phyloP scores from a whole-genome alignment of 805 yeast species.

The Candida nitratophila region DNA sequence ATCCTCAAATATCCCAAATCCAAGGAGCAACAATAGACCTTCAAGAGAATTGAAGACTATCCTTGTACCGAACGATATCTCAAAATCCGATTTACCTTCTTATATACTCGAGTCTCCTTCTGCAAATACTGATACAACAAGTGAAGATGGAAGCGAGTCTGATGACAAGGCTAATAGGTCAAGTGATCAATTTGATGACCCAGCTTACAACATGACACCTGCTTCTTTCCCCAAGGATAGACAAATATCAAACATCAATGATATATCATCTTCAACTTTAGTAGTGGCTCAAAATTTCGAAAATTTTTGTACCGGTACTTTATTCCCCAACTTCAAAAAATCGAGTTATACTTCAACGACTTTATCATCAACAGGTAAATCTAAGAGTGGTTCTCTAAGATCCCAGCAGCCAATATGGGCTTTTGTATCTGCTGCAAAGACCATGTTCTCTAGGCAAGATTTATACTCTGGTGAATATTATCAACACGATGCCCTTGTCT shows the following conservation, averaged over 20 bases:
- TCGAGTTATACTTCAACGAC: slow-evolving; percentile 2
- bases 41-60: neutral
- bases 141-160: slow-evolving; percentile 4
- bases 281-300: slow-evolving; percentile 34
- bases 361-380: slow-evolving; percentile 7
- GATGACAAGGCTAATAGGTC: slow-evolving; percentile 3
- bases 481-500: slow-evolving; percentile 29
- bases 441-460: slow-evolving; percentile 40
- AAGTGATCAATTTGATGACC: slow-evolving; percentile 1
- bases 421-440: slow-evolving; percentile 40
- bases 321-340: slow-evolving; percentile 18
- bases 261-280: slow-evolving; percentile 26
- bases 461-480: slow-evolving; percentile 34
- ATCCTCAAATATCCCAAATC: neutral
- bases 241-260: slow-evolving; percentile 24
- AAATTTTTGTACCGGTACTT: slow-evolving; percentile 26
- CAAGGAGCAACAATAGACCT: neutral
- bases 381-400: slow-evolving; percentile 11
- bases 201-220: slow-evolving; percentile 10
- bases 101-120: neutral
- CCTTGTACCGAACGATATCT: neutral
- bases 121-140: neutral
- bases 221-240: slow-evolving; percentile 26
- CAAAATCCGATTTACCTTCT: slow-evolving; percentile 3
- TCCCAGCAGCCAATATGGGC: slow-evolving; percentile 48